Evolutionary conservation across 441 rosid genomes (phyloP).

Genomic region (Gossypium schwendimanii): DNA sequence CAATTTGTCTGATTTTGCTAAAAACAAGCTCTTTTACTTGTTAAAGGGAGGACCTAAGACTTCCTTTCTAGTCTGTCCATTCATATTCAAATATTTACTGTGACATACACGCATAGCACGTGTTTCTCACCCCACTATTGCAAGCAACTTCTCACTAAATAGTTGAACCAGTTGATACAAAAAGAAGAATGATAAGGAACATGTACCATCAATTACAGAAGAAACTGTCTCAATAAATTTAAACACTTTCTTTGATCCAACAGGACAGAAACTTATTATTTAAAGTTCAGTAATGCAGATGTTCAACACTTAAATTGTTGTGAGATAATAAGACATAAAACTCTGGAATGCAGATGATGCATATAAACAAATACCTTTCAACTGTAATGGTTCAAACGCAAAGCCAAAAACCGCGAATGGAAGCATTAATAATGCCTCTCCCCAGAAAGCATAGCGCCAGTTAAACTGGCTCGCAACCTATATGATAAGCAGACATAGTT

Average conservation of each 20-base stretch:
- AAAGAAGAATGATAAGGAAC: constrained; percentile 7
- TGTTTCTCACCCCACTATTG: not conserved
- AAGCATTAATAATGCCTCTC: constrained; percentile 80
- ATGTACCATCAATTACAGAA: constrained; percentile 30
- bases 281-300: not conserved
- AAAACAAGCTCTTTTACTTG: not conserved
- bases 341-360: not conserved
- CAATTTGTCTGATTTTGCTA: not conserved
- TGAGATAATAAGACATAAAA: not conserved
- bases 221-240: constrained; percentile 32
- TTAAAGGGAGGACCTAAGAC: not conserved
- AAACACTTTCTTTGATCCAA: constrained; percentile 26
- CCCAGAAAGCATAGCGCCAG: constrained; percentile 85
- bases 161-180: not conserved
- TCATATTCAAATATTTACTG: not conserved
- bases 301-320: not conserved
- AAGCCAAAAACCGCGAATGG: constrained; percentile 69
- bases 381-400: constrained; percentile 66
- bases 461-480: constrained; percentile 59
- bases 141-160: not conserved
- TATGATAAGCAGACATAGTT: constrained; percentile 17
- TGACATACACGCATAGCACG: not conserved
- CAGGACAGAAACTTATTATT: constrained; percentile 45
- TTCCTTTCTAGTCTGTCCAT: not conserved
- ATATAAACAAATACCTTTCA: constrained; percentile 54